Base-by-base conservation (phyloP, 164 flowering plant genomes). In the Akebia trifoliata region DNA sequence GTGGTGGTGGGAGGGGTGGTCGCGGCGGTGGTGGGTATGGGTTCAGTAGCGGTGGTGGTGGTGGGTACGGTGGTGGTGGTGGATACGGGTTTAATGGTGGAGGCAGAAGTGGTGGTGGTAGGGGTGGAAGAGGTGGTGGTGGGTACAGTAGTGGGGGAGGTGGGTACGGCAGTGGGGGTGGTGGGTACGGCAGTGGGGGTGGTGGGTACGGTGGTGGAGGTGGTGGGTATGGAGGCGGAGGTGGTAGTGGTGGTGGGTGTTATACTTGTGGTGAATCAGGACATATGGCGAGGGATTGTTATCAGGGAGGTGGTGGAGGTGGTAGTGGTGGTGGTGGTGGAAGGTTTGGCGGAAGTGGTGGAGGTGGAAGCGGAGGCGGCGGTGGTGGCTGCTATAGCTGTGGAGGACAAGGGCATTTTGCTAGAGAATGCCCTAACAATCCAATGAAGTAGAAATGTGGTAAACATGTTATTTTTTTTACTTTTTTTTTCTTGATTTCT, bases 121-220 rank as follows among this genome's bases (percentile, higher is more conserved):
- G 82, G 0, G 72, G 81, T 10, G 73, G 78, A 0, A 59, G 71
- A 2, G 72, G 71, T 1, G 61, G 78, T n/a, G n/a, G n/a, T n/a
- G n/a, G n/a, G n/a, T n/a, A n/a, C 0, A 70, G 78, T 0, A 65
- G 74, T 1, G 69, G 0, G 64, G 79, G 75, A 1, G 75, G 78
- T 0, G 68, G 68, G 2, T n/a, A n/a, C n/a, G 59, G 73, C 2
- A 62, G 66, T 2, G 62, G 69, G 1, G 61, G 48, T 2, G 54
- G 64, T 9, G 38, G 54, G 2, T 11, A n/a, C 50, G 69, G 49
- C 29, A 67, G 44, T 53, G 63, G 43, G 48, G 57, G 66, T 1
- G 29, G 49, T 2, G 65, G 68, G 4, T 52, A 52, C 5, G 32
- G 56, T 20, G 34, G 47, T 18, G 59, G 63, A 2, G 68, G 68